Evolutionary conservation across 1,284 basidiomycete species (phyloP), one percentile per base, ranked within the genome.

Genomic region (Clitocybe nebularis): DNA sequence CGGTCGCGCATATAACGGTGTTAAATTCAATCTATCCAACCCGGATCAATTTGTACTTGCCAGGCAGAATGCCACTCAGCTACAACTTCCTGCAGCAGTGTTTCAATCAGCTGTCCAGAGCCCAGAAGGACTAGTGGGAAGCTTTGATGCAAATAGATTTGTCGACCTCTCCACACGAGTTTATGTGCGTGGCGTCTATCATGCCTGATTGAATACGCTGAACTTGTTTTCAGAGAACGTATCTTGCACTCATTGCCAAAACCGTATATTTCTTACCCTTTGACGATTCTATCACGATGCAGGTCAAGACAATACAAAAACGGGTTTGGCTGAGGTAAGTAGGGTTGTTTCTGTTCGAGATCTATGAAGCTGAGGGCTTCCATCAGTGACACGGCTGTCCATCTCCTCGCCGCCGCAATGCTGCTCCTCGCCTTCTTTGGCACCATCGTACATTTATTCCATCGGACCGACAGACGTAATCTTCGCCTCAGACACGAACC

Each of bases 61-160:
- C 1, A 58, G 74, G 34, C 57, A 63, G 46, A 58, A 59, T 34
- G 71, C 72, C 9, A 71, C 68, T 3, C 65, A 62, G 37, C 52
- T 76, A 36, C 68, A 71, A 49, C 61, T 79, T 39, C 73, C 75
- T 4, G 69, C 74, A 8, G 71, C 75, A 4, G 66, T 78, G 8
- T 70, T 69, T 41, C 72, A 76, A 54, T 62, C 63, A 6, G 72
- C 74, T 0, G 48, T 62, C 11, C 54, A 62, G 36, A 68, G 62
- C 20, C 46, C 61, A 2, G 56, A 54, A 16, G 70, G 72, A 2
- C 51, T 74, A 8, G 32, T 48, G 3, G 67, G 55, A 4, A 66
- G 64, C 13, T 75, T 77, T 43, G 45, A 51, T n/a, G 52, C 56
- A 2, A 52, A 64, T 38, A 48, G 52, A 9, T 76, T 77, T 43